A percentile compares a stretch with the other conserved stretches of the same genome.
Conservation (phyloP, 768 basidiomycete genomes). For the Auriscalpium microsporum region DNA sequence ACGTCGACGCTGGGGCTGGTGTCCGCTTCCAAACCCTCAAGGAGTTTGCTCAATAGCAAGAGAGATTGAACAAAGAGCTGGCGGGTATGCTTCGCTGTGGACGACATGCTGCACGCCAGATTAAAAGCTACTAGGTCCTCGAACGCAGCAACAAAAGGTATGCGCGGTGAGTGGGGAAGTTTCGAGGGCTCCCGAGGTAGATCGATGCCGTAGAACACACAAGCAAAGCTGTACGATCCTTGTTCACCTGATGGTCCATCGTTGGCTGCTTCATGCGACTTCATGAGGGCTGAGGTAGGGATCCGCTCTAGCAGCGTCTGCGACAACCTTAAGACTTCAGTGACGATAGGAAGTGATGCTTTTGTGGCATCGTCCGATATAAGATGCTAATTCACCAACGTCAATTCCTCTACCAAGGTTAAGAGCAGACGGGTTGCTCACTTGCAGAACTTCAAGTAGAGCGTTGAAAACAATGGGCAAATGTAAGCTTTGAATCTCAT, state of each 20-base stretch:
- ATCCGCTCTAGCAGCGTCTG: not conserved
- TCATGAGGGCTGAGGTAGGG: not conserved
- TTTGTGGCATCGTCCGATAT: not conserved
- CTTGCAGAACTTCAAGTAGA: slow-evolving; percentile 55
- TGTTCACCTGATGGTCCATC: not conserved
- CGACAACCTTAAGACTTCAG: slow-evolving; percentile 7
- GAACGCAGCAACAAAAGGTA: slow-evolving; percentile 52
- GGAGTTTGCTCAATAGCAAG: slow-evolving; percentile 41
- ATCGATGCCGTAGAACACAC: slow-evolving; percentile 46
- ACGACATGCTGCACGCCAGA: slow-evolving; percentile 24
- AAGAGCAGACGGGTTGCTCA: slow-evolving; percentile 26
- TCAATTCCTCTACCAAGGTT: not conserved
- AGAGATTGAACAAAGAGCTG: slow-evolving; percentile 47
- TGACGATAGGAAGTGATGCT: not conserved
- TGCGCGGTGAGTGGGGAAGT: slow-evolving; percentile 19
- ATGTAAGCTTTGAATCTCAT: slow-evolving; percentile 76
- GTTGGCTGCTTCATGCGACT: not conserved
- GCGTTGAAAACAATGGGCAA: slow-evolving; percentile 71
- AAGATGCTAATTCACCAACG: not conserved
- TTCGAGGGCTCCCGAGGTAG: not conserved
- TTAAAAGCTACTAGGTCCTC: slow-evolving; percentile 45
- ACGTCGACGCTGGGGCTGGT: slow-evolving; percentile 28
- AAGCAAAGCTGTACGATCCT: slow-evolving; percentile 7
- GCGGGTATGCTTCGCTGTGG: slow-evolving; percentile 27
- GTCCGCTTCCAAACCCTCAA: slow-evolving; percentile 31